These are phyloP conservation scores for Colletotrichum australisinense DNA, from an alignment of 2,329 filamentous ascomycete genomes.

Conservation along the genomic window DNA sequence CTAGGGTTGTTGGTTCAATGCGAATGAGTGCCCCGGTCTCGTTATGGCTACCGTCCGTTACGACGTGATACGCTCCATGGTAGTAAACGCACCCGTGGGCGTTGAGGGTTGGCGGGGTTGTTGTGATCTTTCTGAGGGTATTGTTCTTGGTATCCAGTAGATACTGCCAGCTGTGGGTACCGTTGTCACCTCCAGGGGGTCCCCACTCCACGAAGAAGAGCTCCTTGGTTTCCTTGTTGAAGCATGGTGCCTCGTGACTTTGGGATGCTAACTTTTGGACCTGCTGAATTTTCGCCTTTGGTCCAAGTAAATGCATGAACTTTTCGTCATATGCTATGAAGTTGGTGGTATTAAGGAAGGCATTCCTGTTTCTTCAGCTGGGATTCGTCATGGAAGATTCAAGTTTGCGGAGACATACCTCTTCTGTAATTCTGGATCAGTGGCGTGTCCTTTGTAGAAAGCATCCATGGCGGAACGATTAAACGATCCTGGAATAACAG, in stretches of 20 bases:
- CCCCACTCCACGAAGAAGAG: constrained; percentile 18
- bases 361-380: too few relatives aligned
- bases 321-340: too few relatives aligned
- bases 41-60: constrained; percentile 1
- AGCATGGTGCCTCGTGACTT: constrained; percentile 6
- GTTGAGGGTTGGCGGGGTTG: neutral
- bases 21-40: neutral
- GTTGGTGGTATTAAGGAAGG: too few relatives aligned
- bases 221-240: constrained; percentile 2
- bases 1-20: neutral
- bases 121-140: constrained; percentile 3
- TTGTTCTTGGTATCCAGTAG: constrained; percentile 5
- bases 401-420: neutral
- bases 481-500: neutral
- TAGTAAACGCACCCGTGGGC: constrained; percentile 10
- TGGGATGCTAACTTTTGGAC: neutral
- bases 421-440: neutral
- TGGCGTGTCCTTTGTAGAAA: neutral
- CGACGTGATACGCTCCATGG: neutral
- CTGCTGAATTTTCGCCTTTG: neutral
- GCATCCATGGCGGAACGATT: constrained; percentile 6
- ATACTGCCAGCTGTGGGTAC: constrained; percentile 19
- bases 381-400: neutral
- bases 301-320: neutral
- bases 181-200: neutral